phyloP scores from a whole-genome alignment of 2,329 filamentous ascomycete species.

The Neonectria ditissima region DNA sequence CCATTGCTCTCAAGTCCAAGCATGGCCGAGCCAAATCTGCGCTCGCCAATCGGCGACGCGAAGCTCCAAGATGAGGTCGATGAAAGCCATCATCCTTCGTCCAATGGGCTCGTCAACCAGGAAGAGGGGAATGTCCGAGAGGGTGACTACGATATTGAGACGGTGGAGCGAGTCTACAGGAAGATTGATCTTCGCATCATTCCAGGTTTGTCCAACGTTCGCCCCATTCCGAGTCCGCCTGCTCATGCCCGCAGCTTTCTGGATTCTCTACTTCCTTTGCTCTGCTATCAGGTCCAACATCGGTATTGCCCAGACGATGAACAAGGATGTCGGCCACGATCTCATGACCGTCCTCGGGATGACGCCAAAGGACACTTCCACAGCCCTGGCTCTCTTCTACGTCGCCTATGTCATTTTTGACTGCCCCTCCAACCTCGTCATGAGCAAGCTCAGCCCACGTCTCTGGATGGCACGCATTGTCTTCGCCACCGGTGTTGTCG shows the following conservation, averaged over 20 bases:
- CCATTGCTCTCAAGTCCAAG: constrained; percentile 64
- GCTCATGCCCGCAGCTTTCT: constrained; percentile 73
- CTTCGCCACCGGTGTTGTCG: constrained; percentile 86
- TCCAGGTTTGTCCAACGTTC: constrained; percentile 57
- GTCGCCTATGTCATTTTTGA: constrained; percentile 93
- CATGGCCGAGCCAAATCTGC: constrained; percentile 56
- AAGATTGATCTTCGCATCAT: constrained; percentile 71
- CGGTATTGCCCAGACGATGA: constrained; percentile 96
- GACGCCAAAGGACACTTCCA: constrained; percentile 81
- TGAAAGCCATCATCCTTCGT: constrained; percentile 34
- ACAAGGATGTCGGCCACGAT: constrained; percentile 75
- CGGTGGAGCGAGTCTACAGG: constrained; percentile 67
- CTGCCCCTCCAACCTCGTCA: constrained; percentile 87
- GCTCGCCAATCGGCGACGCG: constrained; percentile 49
- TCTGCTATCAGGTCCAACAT: constrained; percentile 93
- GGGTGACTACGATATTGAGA: constrained; percentile 61
- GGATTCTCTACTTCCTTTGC: constrained; percentile 91
- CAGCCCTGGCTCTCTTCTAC: constrained; percentile 88
- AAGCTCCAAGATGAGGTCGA: constrained; percentile 43
- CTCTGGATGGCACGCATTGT: constrained; percentile 95
- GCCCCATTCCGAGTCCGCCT: neutral
- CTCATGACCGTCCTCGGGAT: constrained; percentile 78
- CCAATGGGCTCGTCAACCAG: constrained; percentile 42
- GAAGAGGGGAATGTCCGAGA: constrained; percentile 48
- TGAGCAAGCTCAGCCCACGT: constrained; percentile 86